A percentile compares a stretch with the other conserved stretches of the same genome.
Conservation (phyloP, 495 filamentous ascomycete species). For the Penicillium paradoxum region DNA sequence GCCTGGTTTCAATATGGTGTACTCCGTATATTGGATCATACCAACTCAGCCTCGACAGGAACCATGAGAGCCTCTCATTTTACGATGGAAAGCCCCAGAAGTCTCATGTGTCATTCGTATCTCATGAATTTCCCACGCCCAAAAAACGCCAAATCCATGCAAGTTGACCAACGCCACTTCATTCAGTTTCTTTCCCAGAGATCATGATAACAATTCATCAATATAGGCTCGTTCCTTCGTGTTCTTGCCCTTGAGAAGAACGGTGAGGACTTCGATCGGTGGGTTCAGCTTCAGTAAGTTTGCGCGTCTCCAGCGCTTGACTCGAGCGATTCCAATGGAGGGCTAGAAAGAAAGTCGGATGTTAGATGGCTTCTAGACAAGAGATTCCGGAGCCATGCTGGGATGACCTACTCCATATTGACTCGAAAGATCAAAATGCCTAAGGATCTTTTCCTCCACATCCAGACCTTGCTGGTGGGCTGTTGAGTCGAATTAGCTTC, state of each 20-base stretch:
- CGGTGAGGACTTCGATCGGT: constrained; percentile 86
- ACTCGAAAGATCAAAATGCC: constrained; percentile 81
- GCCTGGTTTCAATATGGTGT: background rate
- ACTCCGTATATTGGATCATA: background rate
- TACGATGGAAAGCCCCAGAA: background rate
- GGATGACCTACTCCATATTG: constrained; percentile 77
- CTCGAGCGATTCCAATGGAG: constrained; percentile 75
- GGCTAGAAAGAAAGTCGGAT: constrained; percentile 49
- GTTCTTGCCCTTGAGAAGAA: constrained; percentile 65
- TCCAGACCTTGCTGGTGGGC: constrained; percentile 71
- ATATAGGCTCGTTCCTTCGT: constrained; percentile 63
- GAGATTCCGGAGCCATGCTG: background rate
- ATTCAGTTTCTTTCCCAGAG: background rate
- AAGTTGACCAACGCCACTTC: background rate
- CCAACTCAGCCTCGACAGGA: background rate
- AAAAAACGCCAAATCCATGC: constrained; percentile 1
- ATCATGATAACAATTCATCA: constrained; percentile 65
- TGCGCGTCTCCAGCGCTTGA: constrained; percentile 86
- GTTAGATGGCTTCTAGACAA: constrained; percentile 5
- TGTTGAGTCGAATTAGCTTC: constrained; percentile 16
- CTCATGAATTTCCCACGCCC: background rate
- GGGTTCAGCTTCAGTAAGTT: constrained; percentile 72
- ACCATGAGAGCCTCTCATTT: background rate
- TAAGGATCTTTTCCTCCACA: constrained; percentile 74
- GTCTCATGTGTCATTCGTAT: background rate